Evolutionary conservation across 2,329 filamentous ascomycete species (phyloP).

Genomic region (Cercospora sp.): DNA sequence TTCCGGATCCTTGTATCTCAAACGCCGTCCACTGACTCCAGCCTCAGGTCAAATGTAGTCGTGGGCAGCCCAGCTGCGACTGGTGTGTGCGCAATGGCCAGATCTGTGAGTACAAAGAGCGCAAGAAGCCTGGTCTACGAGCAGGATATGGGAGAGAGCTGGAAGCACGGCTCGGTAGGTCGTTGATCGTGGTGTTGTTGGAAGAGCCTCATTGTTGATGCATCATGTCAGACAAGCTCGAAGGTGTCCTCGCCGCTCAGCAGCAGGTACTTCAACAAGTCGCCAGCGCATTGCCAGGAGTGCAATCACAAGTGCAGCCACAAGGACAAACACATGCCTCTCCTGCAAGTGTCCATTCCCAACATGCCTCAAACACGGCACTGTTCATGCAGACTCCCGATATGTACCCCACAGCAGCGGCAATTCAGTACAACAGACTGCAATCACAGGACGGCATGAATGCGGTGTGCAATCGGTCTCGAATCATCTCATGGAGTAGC

Average conservation of each 20-base stretch:
- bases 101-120: slow-evolving; percentile 66
- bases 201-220: neutral
- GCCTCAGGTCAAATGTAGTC: slow-evolving; percentile 62
- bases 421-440: slow-evolving; percentile 29
- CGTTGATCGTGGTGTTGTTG: neutral
- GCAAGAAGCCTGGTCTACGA: slow-evolving; percentile 66
- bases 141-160: slow-evolving; percentile 59
- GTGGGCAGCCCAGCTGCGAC: slow-evolving; percentile 72
- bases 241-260: slow-evolving; percentile 47
- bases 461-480: neutral
- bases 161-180: slow-evolving; percentile 58
- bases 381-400: slow-evolving; percentile 49
- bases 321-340: slow-evolving; percentile 8
- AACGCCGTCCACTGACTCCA: slow-evolving; percentile 9
- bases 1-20: neutral
- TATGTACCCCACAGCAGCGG: slow-evolving; percentile 37
- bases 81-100: slow-evolving; percentile 70
- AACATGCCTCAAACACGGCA: slow-evolving; percentile 48
- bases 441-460: slow-evolving; percentile 19
- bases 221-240: slow-evolving; percentile 46
- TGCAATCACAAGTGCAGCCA: slow-evolving; percentile 20
- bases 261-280: slow-evolving; percentile 50
- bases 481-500: neutral
- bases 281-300: slow-evolving; percentile 30
- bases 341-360: slow-evolving; percentile 34